Evolutionary conservation across 345 rosid genomes (phyloP).

Genomic region (Reutealis trisperma): DNA sequence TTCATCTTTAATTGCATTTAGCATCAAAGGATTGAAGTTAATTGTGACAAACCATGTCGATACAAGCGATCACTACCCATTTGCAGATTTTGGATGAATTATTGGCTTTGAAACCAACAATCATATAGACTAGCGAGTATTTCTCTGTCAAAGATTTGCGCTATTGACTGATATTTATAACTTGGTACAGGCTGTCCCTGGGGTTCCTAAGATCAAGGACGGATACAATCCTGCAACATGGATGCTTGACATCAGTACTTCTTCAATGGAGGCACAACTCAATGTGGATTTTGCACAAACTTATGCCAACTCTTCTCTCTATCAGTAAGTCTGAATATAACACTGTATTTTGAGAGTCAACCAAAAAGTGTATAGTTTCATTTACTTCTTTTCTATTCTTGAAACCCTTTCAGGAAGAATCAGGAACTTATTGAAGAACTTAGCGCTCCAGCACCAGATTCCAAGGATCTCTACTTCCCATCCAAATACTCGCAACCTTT

Average conservation of each 20-base stretch:
- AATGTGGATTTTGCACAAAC: constrained; percentile 69
- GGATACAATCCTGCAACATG: constrained; percentile 93
- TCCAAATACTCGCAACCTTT: constrained; percentile 26
- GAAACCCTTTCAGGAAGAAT: constrained; percentile 24
- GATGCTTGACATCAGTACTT: constrained; percentile 82
- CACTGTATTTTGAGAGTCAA: background rate
- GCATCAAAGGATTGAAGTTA: background rate
- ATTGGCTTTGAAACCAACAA: constrained; percentile 5
- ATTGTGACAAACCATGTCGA: background rate
- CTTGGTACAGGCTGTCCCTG: constrained; percentile 57
- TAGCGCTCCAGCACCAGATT: constrained; percentile 24
- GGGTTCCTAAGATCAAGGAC: constrained; percentile 65
- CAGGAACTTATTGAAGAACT: constrained; percentile 32
- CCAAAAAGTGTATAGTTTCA: background rate
- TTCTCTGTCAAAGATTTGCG: background rate
- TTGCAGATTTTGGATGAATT: background rate
- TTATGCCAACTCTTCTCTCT: constrained; percentile 62
- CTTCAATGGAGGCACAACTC: constrained; percentile 65
- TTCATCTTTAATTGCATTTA: background rate
- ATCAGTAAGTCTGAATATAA: constrained; percentile 48
- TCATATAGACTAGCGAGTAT: background rate
- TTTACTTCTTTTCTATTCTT: background rate
- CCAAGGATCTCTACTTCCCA: constrained; percentile 32
- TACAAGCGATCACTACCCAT: background rate
- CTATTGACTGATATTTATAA: background rate